Evolutionary conservation across 2,329 filamentous ascomycete genomes (phyloP), one percentile per base, ranked within the genome.

Genomic region (Fusarium heterosporum): DNA sequence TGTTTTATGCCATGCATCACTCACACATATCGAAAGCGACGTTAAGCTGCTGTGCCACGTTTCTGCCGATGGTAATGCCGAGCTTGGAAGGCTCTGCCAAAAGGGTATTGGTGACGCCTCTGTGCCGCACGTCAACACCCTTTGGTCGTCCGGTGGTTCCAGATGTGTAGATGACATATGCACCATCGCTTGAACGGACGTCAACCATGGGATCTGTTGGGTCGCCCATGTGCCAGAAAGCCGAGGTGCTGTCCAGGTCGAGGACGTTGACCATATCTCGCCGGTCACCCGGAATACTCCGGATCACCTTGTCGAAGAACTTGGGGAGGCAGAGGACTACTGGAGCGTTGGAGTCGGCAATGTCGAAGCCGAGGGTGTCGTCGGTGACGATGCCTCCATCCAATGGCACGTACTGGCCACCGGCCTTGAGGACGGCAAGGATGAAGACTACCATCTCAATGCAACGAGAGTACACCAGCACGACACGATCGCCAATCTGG

Each of bases 21-120:
- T 66, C 56, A 68, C 64, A 68, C 64, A 68, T 68, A 17, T 68
- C 64, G 4, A 68, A 68, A 3, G 60, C 64, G 1, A 68, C 64
- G 11, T 68, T 68, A 4, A 68, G 60, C 19, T 68, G 64, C 22
- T 68, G 64, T 3, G 64, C 64, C n/a, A 68, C 64, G 9, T 68
- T 47, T 4, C 54, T 65, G 4, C 64, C 64, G 53, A 50, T 2
- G 28, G 5, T 36, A 4, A 68, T 68, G 10, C 60, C 60, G 0
- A 68, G 34, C 19, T 64, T 64, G 14, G 64, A 68, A 4, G 64
- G 64, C 4, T 68, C 64, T 7, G 61, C 60, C 17, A 68, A 12
- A 4, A 68, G 42, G 3, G 64, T 65, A 4, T 68, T 68, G 39
- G 64, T 68, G 3, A 68, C 64, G 11, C 55, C 51, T 39, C 42